phyloP scores from a whole-genome alignment of 345 rosid species.

The Euclidium syriacum region DNA sequence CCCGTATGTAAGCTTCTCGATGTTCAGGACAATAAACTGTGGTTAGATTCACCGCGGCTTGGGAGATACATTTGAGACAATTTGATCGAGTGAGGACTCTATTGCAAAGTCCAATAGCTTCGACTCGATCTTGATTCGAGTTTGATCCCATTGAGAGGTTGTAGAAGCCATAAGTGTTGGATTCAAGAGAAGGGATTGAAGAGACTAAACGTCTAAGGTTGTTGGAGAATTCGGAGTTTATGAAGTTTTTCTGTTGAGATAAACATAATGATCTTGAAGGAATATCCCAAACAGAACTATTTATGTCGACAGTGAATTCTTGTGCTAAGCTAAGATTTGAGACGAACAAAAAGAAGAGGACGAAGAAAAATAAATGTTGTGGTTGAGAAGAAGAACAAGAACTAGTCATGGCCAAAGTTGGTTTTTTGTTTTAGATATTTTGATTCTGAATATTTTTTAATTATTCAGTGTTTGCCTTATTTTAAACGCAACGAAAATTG shows the following conservation, averaged over 20 bases:
- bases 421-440: too few species aligned
- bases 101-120: conserved; percentile 14
- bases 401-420: too few species aligned
- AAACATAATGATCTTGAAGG: too few species aligned
- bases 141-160: neutral
- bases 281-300: too few species aligned
- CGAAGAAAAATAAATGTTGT: too few species aligned
- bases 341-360: too few species aligned
- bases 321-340: too few species aligned
- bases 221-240: neutral
- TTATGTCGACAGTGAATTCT: too few species aligned
- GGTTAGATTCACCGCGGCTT: conserved; percentile 4
- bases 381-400: too few species aligned
- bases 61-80: neutral
- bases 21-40: neutral
- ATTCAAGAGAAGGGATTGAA: neutral
- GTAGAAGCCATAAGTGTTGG: conserved; percentile 21
- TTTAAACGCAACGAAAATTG: too few species aligned
- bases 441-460: too few species aligned
- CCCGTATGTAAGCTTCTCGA: conserved; percentile 1
- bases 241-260: neutral
- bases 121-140: conserved; percentile 13
- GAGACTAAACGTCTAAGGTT: conserved; percentile 10
- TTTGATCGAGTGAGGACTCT: conserved; percentile 9
- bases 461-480: too few species aligned